phyloP scores from a whole-genome alignment of 768 basidiomycete genomes.

The Xerocomellus dryophilus region DNA sequence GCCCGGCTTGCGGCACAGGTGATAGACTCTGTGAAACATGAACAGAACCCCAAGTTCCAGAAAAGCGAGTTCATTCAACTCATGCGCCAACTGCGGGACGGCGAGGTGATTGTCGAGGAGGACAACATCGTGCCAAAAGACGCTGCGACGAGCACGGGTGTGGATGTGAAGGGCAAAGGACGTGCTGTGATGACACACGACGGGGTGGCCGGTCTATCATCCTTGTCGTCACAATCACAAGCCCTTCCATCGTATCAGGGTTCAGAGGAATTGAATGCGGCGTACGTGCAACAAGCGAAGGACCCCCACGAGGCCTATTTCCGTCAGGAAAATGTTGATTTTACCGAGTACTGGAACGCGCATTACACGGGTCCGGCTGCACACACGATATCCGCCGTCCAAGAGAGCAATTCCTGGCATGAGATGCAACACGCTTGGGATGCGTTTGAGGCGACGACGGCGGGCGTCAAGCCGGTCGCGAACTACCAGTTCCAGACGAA shows the following conservation, averaged over 20 bases:
- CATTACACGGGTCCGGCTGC: conserved; percentile 28
- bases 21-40: conserved; percentile 69
- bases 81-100: conserved; percentile 83
- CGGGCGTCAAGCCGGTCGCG: conserved; percentile 55
- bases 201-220: conserved; percentile 1
- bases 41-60: conserved; percentile 80
- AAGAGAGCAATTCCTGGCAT: conserved; percentile 50
- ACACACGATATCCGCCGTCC: conserved; percentile 17
- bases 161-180: conserved; percentile 67
- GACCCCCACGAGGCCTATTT: conserved; percentile 68
- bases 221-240: conserved; percentile 7
- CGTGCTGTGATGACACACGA: conserved; percentile 34
- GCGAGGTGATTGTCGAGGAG: conserved; percentile 72
- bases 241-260: conserved; percentile 18
- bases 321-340: conserved; percentile 67
- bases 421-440: conserved; percentile 78
- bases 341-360: conserved; percentile 55
- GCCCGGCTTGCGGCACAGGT: conserved; percentile 77
- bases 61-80: conserved; percentile 81
- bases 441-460: conserved; percentile 67
- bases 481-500: conserved; percentile 71
- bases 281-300: conserved; percentile 19
- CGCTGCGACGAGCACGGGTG: conserved; percentile 8
- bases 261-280: conserved; percentile 15
- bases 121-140: conserved; percentile 68